Conservation (phyloP, 2,329 filamentous ascomycete species). For the Chaetomiaceae sp. region DNA sequence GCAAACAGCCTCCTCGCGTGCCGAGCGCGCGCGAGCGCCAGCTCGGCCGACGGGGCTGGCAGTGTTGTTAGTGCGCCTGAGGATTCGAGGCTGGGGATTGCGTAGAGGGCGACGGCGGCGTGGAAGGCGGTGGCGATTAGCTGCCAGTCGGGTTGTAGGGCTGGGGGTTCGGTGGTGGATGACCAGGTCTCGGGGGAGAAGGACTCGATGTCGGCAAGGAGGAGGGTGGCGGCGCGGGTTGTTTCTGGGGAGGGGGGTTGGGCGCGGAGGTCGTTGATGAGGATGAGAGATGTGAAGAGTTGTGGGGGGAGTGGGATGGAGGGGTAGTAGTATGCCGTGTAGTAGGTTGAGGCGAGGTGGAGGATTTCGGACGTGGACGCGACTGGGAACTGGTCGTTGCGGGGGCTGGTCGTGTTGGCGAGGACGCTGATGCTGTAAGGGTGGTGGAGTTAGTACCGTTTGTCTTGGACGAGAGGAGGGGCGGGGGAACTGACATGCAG, state of each 20-base stretch:
- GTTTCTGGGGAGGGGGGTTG: background rate
- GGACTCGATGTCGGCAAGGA: conserved; percentile 18
- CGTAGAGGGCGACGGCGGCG: conserved; percentile 24
- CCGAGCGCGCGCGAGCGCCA: conserved; percentile 1
- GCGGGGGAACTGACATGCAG: conserved; percentile 8
- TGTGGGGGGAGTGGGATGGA: conserved; percentile 21
- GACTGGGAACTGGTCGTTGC: conserved; percentile 10
- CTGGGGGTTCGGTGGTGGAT: background rate
- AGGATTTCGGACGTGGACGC: conserved; percentile 15
- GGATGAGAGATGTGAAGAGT: conserved; percentile 22
- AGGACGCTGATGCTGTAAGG: conserved; percentile 9
- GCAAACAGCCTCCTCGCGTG: conserved; percentile 9
- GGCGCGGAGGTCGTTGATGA: conserved; percentile 25
- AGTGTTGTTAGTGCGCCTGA: background rate
- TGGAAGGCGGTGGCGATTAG: conserved; percentile 20
- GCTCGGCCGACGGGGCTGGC: background rate
- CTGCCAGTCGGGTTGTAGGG: conserved; percentile 13
- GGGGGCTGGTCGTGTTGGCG: conserved; percentile 21
- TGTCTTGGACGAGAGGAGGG: background rate
- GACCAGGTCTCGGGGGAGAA: conserved; percentile 23
- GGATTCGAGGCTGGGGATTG: conserved; percentile 18
- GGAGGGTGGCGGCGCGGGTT: background rate
- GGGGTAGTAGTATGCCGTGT: conserved; percentile 20
- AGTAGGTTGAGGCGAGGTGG: conserved; percentile 16
- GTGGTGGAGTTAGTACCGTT: no score